Base-by-base conservation (phyloP, 2,329 filamentous ascomycete species). In the Paradendryphiella salina region DNA sequence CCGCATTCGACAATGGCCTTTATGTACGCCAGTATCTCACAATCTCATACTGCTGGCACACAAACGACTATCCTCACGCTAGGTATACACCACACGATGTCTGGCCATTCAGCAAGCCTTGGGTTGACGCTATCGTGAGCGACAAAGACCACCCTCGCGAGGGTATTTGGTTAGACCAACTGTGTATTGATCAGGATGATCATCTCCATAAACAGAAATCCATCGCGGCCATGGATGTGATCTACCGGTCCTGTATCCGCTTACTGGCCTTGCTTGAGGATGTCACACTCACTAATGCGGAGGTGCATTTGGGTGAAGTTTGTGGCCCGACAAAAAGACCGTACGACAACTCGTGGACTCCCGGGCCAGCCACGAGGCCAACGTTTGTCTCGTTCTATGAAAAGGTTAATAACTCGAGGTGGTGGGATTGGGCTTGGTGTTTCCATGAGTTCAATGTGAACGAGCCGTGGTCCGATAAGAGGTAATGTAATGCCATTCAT, bases 151-250 rank as follows among this genome's bases (percentile, higher is more conserved):
- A 58, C 26, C 50, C 47, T 11, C 47, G 59, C 10, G 53, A 54
- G 6, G 59, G 57, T 4, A 59, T 59, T 7, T 62, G 57, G 59
- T 57, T 62, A 14, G 59, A 62, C 18, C 57, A 62, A 29, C 50
- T 60, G 1, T 62, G 57, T 10, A 62, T 62, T 18, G 36, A 59
- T 5, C 55, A 62, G 14, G 9, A 9, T 0, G 50, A 50, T 8
- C 8, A 21, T 5, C 8, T 29, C 3, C 55, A 62, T 21, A 59
- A 62, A n/a, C 34, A 46, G 5, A 54, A 26, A 4, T 53, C 50
- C 5, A 53, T 62, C 14, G 59, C 55, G 5, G 57, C 55, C 6
- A 60, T 62, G 57, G 57, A 60, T 32, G 13, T 60, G 3, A 60
- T 62, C 13, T 62, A 62, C n/a, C 41, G 47, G 11, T 59, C 55